These are phyloP conservation scores for Penicillium lagena DNA, from an alignment of 495 filamentous ascomycete genomes.

Conservation along the genomic window DNA sequence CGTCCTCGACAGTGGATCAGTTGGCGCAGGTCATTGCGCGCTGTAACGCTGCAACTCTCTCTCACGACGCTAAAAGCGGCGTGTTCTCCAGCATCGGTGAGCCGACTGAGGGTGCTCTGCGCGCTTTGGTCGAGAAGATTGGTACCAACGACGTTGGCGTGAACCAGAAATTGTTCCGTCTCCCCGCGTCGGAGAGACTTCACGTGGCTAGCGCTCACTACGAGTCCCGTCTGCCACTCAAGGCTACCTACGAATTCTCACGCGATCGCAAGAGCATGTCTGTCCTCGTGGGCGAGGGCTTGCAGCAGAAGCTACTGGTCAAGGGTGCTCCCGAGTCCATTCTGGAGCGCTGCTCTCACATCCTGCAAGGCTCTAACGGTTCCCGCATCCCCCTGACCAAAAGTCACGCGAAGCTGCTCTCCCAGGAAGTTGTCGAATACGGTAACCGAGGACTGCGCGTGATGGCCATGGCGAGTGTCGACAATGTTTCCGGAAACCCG, in stretches of 20 bases:
- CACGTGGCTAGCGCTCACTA: conserved; percentile 82
- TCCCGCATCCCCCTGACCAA: conserved; percentile 63
- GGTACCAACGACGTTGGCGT: conserved; percentile 56
- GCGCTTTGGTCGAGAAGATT: conserved; percentile 90
- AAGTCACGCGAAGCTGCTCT: conserved; percentile 59
- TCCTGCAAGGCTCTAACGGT: conserved; percentile 67
- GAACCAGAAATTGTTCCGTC: conserved; percentile 45
- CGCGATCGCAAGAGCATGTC: conserved; percentile 99
- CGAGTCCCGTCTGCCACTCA: conserved; percentile 62
- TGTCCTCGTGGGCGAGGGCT: conserved; percentile 68
- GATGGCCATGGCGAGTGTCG: conserved; percentile 81
- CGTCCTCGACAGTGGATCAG: conserved; percentile 73
- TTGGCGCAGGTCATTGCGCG: conserved; percentile 82
- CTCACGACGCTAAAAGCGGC: conserved; percentile 68
- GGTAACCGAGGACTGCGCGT: conserved; percentile 90
- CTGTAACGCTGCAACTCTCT: conserved; percentile 84
- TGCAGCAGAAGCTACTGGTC: conserved; percentile 75
- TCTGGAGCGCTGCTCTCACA: conserved; percentile 81
- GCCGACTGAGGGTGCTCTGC: conserved; percentile 90
- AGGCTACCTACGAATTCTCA: conserved; percentile 95
- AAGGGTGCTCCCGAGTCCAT: conserved; percentile 96
- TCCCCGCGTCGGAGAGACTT: conserved; percentile 51
- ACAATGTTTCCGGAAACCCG: conserved; percentile 63
- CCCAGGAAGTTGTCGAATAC: conserved; percentile 77
- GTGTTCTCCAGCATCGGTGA: conserved; percentile 85